Conservation (phyloP, 768 basidiomycete species). For the Tubosaeta sp. region DNA sequence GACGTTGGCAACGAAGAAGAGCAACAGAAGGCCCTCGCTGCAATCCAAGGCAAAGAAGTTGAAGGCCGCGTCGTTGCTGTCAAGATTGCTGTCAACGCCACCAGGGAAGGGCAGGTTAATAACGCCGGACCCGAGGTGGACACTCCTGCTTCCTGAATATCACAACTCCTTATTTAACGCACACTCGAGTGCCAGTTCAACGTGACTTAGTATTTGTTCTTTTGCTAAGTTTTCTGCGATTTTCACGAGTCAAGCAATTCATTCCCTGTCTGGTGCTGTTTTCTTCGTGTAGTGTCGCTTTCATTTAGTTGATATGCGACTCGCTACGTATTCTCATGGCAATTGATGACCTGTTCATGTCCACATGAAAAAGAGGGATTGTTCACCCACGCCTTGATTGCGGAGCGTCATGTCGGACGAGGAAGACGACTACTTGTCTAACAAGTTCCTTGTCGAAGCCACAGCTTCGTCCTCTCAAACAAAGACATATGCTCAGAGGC, state of each 20-base stretch:
- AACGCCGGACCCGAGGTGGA: slow-evolving; percentile 31
- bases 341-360: slow-evolving; percentile 26
- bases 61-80: slow-evolving; percentile 84
- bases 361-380: slow-evolving; percentile 10
- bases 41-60: slow-evolving; percentile 83
- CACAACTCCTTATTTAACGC: slow-evolving; percentile 24
- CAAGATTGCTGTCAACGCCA: slow-evolving; percentile 91
- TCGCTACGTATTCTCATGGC: slow-evolving; percentile 27
- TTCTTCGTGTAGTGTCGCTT: slow-evolving; percentile 32
- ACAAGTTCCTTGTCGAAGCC: slow-evolving; percentile 68
- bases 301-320: slow-evolving; percentile 23
- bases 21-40: slow-evolving; percentile 87
- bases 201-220: slow-evolving; percentile 32
- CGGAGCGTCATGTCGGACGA: slow-evolving; percentile 54
- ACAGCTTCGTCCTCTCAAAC: slow-evolving; percentile 34
- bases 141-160: slow-evolving; percentile 25
- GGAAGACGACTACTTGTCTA: slow-evolving; percentile 81
- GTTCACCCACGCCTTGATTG: slow-evolving; percentile 3
- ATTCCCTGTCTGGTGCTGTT: slow-evolving; percentile 43
- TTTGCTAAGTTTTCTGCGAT: slow-evolving; percentile 36
- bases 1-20: slow-evolving; percentile 87
- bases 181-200: slow-evolving; percentile 20
- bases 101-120: slow-evolving; percentile 53
- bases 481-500: slow-evolving; percentile 66
- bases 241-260: slow-evolving; percentile 31